Evolutionary conservation across 345 rosid species (phyloP).

Genomic region (Bruguiera sexangula): DNA sequence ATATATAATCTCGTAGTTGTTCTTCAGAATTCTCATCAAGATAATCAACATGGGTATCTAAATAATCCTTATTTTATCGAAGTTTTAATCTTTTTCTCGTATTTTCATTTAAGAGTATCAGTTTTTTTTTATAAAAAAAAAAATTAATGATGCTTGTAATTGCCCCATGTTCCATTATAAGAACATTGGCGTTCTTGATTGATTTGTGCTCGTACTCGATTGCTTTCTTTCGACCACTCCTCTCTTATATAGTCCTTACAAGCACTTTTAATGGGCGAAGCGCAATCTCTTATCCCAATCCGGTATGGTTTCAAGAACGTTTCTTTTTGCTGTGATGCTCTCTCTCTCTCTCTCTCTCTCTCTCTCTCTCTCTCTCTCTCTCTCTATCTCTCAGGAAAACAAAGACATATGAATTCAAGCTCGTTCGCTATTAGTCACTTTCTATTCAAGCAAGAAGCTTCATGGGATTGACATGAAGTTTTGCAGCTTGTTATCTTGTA

Average conservation of each 20-base stretch:
- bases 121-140: not conserved
- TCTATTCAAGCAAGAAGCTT: slow-evolving; percentile 16
- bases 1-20: not conserved
- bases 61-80: not conserved
- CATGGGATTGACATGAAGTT: not conserved
- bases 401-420: not conserved
- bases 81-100: not conserved
- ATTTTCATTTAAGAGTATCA: not conserved
- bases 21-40: not conserved
- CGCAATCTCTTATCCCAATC: not conserved
- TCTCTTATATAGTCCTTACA: not conserved
- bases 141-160: not conserved
- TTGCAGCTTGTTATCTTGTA: not conserved
- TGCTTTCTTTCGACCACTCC: slow-evolving; percentile 6
- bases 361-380: too few species aligned
- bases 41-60: not conserved
- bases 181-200: slow-evolving; percentile 1
- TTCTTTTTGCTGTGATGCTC: too few species aligned
- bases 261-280: not conserved
- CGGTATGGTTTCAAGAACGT: too few species aligned
- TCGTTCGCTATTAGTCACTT: not conserved
- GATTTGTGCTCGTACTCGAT: not conserved
- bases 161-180: not conserved
- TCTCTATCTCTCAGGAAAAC: too few species aligned
- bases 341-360: too few species aligned